These are phyloP conservation scores for Tuber aestivum DNA, from an alignment of 495 filamentous ascomycete genomes.

Conservation along the genomic window DNA sequence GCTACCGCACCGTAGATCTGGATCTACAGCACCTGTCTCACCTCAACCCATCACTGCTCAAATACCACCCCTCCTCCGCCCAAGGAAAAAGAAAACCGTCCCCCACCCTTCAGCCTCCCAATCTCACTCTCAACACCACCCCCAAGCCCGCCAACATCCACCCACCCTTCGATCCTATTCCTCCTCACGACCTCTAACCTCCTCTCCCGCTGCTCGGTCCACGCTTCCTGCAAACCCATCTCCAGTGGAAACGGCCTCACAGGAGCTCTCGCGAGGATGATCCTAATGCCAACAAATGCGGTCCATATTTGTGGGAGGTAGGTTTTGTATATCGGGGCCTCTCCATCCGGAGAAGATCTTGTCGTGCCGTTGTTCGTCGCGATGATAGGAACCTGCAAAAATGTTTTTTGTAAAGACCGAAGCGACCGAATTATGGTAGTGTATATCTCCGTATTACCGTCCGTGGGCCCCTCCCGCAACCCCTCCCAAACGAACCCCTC, in stretches of 20 bases:
- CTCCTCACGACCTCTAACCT: neutral
- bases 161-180: neutral
- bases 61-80: neutral
- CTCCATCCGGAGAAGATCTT: neutral
- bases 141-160: slow-evolving; percentile 2
- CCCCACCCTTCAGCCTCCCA: neutral
- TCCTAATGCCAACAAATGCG: neutral
- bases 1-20: neutral
- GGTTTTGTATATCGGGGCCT: neutral
- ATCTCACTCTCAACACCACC: slow-evolving; percentile 5
- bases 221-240: neutral
- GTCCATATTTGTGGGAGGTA: neutral
- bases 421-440: neutral
- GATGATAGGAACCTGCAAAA: neutral
- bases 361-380: neutral
- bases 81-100: slow-evolving; percentile 4
- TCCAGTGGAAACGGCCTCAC: neutral
- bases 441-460: neutral
- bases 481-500: slow-evolving; percentile 3
- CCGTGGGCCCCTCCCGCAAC: neutral
- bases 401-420: neutral
- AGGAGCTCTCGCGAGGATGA: neutral
- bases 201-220: neutral
- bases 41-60: neutral
- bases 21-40: neutral